Evolutionary conservation across 176 grass and related monocot genomes (phyloP).

Genomic region (Puccinellia tenuiflora): DNA sequence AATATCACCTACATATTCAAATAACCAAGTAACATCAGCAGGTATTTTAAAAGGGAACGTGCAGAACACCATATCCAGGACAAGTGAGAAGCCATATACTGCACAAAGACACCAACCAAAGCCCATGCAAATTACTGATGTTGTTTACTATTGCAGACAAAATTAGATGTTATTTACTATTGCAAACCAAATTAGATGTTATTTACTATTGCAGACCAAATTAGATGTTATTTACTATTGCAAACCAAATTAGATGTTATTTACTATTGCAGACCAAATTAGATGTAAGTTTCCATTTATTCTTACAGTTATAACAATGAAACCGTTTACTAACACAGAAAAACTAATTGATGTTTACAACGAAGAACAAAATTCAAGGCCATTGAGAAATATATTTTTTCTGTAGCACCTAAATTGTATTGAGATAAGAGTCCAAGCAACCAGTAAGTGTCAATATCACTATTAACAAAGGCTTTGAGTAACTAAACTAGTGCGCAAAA

Average conservation of each 20-base stretch:
- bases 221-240: not conserved
- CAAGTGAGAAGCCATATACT: not conserved
- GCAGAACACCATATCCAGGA: not conserved
- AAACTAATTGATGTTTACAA: not conserved
- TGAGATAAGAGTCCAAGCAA: not conserved
- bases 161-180: too few species aligned
- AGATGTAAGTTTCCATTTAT: not conserved
- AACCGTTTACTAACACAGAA: not conserved
- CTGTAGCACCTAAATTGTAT: not conserved
- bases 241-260: not conserved
- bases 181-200: too few species aligned
- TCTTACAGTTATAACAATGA: not conserved
- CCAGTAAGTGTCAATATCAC: not conserved
- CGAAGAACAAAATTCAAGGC: not conserved
- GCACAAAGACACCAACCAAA: not conserved
- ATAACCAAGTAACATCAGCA: constrained; percentile 24
- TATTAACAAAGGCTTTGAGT: not conserved
- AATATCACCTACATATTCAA: constrained; percentile 60
- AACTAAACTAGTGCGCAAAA: not conserved
- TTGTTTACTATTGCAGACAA: too few species aligned
- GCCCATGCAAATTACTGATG: not conserved
- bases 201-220: not conserved
- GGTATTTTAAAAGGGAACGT: not conserved
- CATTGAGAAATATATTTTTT: not conserved
- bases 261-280: not conserved